Percentiles rank a stretch among this genome's conserved stretches.
phyloP scores from a whole-genome alignment of 2,329 filamentous ascomycete genomes.

The Simplicillium aogashimaense region DNA sequence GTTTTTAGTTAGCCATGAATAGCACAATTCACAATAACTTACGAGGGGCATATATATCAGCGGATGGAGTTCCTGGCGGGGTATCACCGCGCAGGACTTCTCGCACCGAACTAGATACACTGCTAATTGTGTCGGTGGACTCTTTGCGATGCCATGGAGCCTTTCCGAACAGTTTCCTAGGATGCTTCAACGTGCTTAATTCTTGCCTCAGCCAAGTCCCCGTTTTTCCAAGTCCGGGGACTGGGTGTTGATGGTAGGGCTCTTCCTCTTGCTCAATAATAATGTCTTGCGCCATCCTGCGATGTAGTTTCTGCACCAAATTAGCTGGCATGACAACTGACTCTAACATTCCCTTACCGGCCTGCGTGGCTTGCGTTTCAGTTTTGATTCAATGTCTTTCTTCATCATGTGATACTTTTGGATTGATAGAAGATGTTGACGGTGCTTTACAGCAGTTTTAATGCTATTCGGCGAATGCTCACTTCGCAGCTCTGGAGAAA shows the following conservation, averaged over 20 bases:
- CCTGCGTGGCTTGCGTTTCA: constrained; percentile 9
- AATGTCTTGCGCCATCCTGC: background rate
- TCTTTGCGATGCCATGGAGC: constrained; percentile 29
- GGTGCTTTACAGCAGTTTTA: no score
- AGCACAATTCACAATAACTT: background rate
- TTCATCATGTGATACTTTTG: constrained; percentile 12
- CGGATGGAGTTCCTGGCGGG: constrained; percentile 18
- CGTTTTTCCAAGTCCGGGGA: constrained; percentile 5
- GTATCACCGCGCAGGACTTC: constrained; percentile 27
- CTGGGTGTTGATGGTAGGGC: constrained; percentile 2
- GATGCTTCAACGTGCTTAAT: constrained; percentile 13
- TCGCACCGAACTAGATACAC: constrained; percentile 29
- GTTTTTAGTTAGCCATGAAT: no score
- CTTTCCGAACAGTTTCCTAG: constrained; percentile 28
- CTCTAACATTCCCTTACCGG: constrained; percentile 4
- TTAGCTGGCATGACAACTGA: background rate
- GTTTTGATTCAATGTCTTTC: constrained; percentile 13
- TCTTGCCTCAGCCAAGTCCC: constrained; percentile 23
- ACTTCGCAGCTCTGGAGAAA: no score
- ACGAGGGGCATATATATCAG: constrained; percentile 7
- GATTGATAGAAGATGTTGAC: no score
- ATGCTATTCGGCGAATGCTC: no score
- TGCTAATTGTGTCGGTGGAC: constrained; percentile 26
- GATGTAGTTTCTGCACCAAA: background rate
- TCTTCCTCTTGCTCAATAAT: background rate